Conservation (phyloP, 495 filamentous ascomycete genomes). For the Penicillium lividum region DNA sequence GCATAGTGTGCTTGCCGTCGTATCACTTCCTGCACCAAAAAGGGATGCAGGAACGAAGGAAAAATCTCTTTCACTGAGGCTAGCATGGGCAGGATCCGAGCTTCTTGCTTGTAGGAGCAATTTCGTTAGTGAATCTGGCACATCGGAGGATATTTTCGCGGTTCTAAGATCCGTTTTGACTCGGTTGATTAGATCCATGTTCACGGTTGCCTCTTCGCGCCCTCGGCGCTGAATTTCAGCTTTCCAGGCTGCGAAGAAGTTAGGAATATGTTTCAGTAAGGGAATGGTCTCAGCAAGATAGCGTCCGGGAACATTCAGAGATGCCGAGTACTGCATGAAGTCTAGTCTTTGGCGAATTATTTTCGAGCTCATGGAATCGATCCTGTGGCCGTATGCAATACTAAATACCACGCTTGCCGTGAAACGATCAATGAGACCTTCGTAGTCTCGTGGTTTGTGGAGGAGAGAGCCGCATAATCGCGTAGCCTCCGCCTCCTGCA, state of each 20-base stretch:
- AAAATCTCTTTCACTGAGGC: conserved; percentile 39
- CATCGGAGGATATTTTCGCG: conserved; percentile 9
- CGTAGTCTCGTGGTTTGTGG: conserved; percentile 19
- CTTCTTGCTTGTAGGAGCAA: conserved; percentile 37
- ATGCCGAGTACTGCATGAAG: conserved; percentile 24
- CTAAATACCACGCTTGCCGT: conserved; percentile 30
- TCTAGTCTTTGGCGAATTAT: conserved; percentile 21
- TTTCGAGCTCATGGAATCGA: conserved; percentile 23
- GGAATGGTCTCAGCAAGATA: conserved; percentile 31
- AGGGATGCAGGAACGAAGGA: conserved; percentile 47
- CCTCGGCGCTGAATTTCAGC: conserved; percentile 21
- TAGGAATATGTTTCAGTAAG: conserved; percentile 28
- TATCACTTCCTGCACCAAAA: conserved; percentile 65
- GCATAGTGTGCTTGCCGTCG: conserved; percentile 60
- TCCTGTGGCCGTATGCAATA: conserved; percentile 34
- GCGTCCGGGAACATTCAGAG: conserved; percentile 22
- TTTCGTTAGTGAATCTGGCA: conserved; percentile 30
- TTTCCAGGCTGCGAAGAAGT: conserved; percentile 31
- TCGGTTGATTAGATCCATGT: conserved; percentile 15
- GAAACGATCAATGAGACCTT: conserved; percentile 25
- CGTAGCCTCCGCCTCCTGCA: conserved; percentile 42
- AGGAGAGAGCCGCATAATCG: conserved; percentile 35
- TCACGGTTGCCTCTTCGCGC: conserved; percentile 15
- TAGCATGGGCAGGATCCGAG: conserved; percentile 35
- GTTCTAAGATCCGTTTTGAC: conserved; percentile 13